phyloP scores from a whole-genome alignment of 2,329 filamentous ascomycete genomes.

The Trichophyton verrucosum region DNA sequence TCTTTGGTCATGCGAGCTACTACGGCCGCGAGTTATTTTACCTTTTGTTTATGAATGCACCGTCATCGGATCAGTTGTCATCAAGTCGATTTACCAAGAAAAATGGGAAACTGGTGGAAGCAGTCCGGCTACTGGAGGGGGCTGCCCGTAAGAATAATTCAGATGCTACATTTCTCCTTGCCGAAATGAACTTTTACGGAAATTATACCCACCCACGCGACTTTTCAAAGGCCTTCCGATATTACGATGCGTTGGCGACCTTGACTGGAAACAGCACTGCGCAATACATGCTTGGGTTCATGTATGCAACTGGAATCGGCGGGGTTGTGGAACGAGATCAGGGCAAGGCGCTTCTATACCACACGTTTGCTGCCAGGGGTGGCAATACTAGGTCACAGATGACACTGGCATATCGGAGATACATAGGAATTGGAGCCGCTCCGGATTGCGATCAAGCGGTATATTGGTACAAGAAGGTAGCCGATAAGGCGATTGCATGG shows the following conservation, averaged over 20 bases:
- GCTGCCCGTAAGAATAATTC: slow-evolving; percentile 47
- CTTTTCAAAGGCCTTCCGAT: slow-evolving; percentile 63
- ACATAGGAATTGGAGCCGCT: slow-evolving; percentile 71
- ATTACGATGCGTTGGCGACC: slow-evolving; percentile 67
- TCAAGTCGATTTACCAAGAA: slow-evolving; percentile 25
- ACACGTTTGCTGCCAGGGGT: slow-evolving; percentile 78
- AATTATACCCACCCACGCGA: slow-evolving; percentile 81
- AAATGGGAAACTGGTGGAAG: slow-evolving; percentile 39
- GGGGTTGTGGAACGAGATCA: slow-evolving; percentile 71
- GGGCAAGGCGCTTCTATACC: slow-evolving; percentile 82
- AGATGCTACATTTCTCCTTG: slow-evolving; percentile 79
- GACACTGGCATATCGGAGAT: slow-evolving; percentile 78
- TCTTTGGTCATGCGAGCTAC: slow-evolving; percentile 46
- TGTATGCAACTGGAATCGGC: slow-evolving; percentile 88
- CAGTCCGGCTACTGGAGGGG: slow-evolving; percentile 46
- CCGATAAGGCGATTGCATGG: slow-evolving; percentile 82
- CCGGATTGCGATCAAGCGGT: slow-evolving; percentile 76
- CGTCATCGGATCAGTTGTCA: slow-evolving; percentile 34
- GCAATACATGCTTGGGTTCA: slow-evolving; percentile 88
- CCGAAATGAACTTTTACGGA: slow-evolving; percentile 92
- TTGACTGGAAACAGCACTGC: slow-evolving; percentile 78
- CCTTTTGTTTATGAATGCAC: slow-evolving; percentile 53
- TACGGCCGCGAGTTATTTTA: slow-evolving; percentile 52
- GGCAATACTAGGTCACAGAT: slow-evolving; percentile 82
- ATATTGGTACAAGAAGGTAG: slow-evolving; percentile 82